Evolutionary conservation across 2,329 filamentous ascomycete genomes (phyloP), one percentile per base, ranked within the genome.

Genomic region (Acrodontium crateriforme): DNA sequence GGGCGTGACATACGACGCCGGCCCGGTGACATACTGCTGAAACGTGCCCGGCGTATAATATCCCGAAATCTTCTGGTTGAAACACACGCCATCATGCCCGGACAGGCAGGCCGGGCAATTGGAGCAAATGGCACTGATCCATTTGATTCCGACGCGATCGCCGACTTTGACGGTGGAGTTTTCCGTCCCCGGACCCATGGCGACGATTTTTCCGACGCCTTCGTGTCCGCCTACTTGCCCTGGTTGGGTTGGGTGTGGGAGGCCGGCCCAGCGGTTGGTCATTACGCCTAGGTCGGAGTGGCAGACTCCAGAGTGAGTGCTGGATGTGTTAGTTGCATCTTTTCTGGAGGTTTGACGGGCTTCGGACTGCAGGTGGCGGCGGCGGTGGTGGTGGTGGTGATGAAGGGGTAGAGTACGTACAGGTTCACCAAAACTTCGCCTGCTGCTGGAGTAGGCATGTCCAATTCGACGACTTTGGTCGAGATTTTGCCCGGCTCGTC

Each of bases 1-100:
- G 2, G 72, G 72, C 1, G 75, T 79, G 2, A 78, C 74, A 47
- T 80, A 79, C 52, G 67, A 65, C 3, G 74, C 74, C 7, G 71
- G 70, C 0, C 64, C 67, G 10, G 76, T 46, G 11, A 67, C 66
- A 44, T 78, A 80, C 53, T 78, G 72, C 47, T 79, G 75, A 47
- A 79, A 80, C n/a, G 74, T 80, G 19, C 75, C 75, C 0, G 74
- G 74, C 1, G 66, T 71, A 47, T 71, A 76, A 54, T 78, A 79
- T 4, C 75, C 75, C 0, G 67, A 73, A 26, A 79, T 42, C 44
- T 67, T 69, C 34, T 62, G 58, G 22, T 68, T 65, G 38, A 60
- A 55, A 50, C 70, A 74, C 20, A 62, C 51, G 7, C 62, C 67
- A 36, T 74, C 71, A 14, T 60, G 53, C 23, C 66, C 67, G 9